Evolutionary conservation across 768 basidiomycete species (phyloP).

Genomic region (Phylloporus sp.): DNA sequence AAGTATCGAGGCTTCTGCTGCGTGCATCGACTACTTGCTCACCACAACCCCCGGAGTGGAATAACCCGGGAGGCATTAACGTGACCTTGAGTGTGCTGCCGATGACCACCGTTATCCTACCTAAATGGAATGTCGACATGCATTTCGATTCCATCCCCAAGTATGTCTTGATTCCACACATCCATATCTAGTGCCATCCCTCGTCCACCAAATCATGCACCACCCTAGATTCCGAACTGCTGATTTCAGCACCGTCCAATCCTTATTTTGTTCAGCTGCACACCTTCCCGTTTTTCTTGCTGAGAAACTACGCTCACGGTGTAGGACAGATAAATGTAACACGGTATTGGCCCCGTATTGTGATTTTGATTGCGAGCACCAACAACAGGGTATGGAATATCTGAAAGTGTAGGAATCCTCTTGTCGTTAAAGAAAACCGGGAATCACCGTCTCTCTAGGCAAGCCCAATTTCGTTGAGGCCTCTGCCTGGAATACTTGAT

Average conservation of each 20-base stretch:
- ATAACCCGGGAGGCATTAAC: slow-evolving; percentile 42
- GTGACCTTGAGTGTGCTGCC: slow-evolving; percentile 57
- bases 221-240: slow-evolving; percentile 40
- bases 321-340: slow-evolving; percentile 33
- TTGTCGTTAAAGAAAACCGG: neutral
- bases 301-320: slow-evolving; percentile 35
- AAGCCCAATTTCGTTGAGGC: slow-evolving; percentile 43
- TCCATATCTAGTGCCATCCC: slow-evolving; percentile 50
- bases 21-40: slow-evolving; percentile 29
- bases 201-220: slow-evolving; percentile 60
- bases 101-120: slow-evolving; percentile 48
- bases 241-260: slow-evolving; percentile 49
- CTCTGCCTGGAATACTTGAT: slow-evolving; percentile 40
- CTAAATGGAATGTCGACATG: slow-evolving; percentile 52
- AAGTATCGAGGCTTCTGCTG: too few species aligned
- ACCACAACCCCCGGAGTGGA: slow-evolving; percentile 31
- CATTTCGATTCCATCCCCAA: slow-evolving; percentile 52
- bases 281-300: slow-evolving; percentile 59
- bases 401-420: slow-evolving; percentile 48
- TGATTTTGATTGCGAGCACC: slow-evolving; percentile 4
- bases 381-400: slow-evolving; percentile 69
- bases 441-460: slow-evolving; percentile 39
- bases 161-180: slow-evolving; percentile 36
- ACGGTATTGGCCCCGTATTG: neutral
- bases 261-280: slow-evolving; percentile 53